These are phyloP conservation scores for Buddleja alternifolia DNA, from an alignment of 257 asterid genomes.

Conservation along the genomic window DNA sequence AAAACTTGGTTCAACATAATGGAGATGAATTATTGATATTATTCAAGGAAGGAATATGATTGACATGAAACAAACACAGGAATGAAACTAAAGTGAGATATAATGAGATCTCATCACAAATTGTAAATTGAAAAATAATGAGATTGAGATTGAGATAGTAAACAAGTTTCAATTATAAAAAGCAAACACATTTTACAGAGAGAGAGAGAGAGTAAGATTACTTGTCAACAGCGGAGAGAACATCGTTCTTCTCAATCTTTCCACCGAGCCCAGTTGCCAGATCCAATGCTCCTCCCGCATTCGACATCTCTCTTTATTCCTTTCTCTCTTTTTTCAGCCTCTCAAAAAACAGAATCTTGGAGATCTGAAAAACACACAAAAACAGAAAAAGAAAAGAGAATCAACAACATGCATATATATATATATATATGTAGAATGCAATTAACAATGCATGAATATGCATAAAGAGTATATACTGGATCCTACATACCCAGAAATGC, in stretches of 20 bases:
- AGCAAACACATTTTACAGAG: neutral
- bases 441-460: too few relatives aligned
- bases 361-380: slow-evolving; percentile 42
- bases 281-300: slow-evolving; percentile 79
- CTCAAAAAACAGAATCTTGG: slow-evolving; percentile 26
- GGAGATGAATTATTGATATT: too few relatives aligned
- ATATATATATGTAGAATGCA: too few relatives aligned
- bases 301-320: slow-evolving; percentile 56
- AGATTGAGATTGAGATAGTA: neutral
- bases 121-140: too few relatives aligned
- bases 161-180: neutral
- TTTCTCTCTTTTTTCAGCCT: slow-evolving; percentile 26
- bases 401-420: slow-evolving; percentile 16
- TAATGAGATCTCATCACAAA: too few relatives aligned
- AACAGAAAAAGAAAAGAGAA: neutral
- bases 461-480: too few relatives aligned
- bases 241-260: slow-evolving; percentile 69
- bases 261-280: slow-evolving; percentile 96
- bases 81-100: too few relatives aligned
- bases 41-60: too few relatives aligned
- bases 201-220: neutral
- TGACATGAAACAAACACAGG: too few relatives aligned
- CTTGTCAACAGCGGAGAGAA: slow-evolving; percentile 91
- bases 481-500: too few relatives aligned
- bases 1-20: slow-evolving; percentile 6